Conservation (phyloP, 208 protist genomes). For the Crithidia sp. region DNA sequence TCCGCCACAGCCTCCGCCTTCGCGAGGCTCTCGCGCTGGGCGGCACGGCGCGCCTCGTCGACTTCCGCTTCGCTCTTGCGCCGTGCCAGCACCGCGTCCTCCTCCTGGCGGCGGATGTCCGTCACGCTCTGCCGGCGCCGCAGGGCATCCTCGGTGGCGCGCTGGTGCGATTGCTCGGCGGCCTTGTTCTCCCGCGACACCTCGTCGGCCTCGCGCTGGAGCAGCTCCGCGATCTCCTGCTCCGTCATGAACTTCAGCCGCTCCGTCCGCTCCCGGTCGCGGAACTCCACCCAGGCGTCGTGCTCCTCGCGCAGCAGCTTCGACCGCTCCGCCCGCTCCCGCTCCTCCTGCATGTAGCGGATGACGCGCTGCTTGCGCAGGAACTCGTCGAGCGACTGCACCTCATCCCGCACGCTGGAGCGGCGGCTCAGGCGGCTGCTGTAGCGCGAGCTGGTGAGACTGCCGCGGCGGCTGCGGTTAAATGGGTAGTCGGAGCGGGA, state of each 20-base stretch:
- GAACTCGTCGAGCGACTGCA: slow-evolving; percentile 78
- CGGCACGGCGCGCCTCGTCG: slow-evolving; percentile 23
- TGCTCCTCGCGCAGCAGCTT: slow-evolving; percentile 78
- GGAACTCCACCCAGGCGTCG: slow-evolving; percentile 73
- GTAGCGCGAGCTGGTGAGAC: slow-evolving; percentile 57
- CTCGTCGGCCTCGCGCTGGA: slow-evolving; percentile 68
- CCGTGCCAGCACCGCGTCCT: slow-evolving; percentile 30
- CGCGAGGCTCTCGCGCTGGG: slow-evolving; percentile 27
- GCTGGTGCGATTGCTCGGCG: slow-evolving; percentile 43
- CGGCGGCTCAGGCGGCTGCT: slow-evolving; percentile 72
- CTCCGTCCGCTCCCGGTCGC: slow-evolving; percentile 62
- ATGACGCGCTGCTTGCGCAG: slow-evolving; percentile 85
- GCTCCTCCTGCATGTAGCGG: slow-evolving; percentile 86
- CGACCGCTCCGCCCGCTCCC: slow-evolving; percentile 68
- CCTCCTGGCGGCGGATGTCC: slow-evolving; percentile 33
- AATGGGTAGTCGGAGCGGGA: slow-evolving; percentile 34
- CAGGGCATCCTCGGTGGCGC: slow-evolving; percentile 44
- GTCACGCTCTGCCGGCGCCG: slow-evolving; percentile 34
- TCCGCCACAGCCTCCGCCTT: slow-evolving; percentile 34
- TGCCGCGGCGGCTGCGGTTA: slow-evolving; percentile 45
- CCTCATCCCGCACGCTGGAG: slow-evolving; percentile 78
- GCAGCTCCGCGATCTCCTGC: slow-evolving; percentile 68
- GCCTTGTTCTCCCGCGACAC: slow-evolving; percentile 40
- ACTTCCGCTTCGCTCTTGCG: slow-evolving; percentile 31
- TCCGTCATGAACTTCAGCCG: slow-evolving; percentile 80